Evolutionary conservation across 2,329 filamentous ascomycete genomes (phyloP).

Genomic region (Cytospora piceae): DNA sequence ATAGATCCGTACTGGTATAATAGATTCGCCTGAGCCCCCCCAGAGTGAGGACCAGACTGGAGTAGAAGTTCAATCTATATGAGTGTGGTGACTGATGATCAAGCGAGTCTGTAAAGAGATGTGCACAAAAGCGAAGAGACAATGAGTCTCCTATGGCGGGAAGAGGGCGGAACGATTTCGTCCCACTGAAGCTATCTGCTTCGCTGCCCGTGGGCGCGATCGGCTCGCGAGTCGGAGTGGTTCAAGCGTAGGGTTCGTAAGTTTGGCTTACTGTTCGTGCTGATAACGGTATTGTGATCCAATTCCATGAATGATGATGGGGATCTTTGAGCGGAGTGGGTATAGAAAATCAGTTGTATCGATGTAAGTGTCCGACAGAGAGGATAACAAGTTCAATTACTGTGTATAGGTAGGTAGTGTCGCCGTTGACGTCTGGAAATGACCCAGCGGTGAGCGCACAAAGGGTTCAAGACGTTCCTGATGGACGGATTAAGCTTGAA

Average conservation of each 20-base stretch:
- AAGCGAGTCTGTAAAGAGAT: constrained; percentile 17
- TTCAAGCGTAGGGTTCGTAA: constrained; percentile 16
- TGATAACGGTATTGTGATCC: constrained; percentile 16
- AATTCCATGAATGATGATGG: background rate
- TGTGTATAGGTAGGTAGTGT: constrained; percentile 8
- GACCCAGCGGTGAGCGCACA: constrained; percentile 24
- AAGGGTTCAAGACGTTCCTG: constrained; percentile 22
- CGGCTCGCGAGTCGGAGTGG: constrained; percentile 25
- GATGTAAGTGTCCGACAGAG: constrained; percentile 26
- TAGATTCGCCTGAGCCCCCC: constrained; percentile 16
- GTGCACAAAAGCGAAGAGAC: constrained; percentile 19
- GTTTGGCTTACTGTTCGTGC: constrained; percentile 19
- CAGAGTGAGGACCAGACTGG: constrained; percentile 21
- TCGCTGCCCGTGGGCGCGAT: constrained; percentile 30
- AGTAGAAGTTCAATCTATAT: constrained; percentile 21
- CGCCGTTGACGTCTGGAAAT: constrained; percentile 11
- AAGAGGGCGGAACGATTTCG: constrained; percentile 26
- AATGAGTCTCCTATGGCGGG: constrained; percentile 16
- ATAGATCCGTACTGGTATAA: background rate
- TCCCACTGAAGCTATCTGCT: constrained; percentile 30
- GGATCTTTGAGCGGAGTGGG: constrained; percentile 5
- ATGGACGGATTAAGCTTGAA: constrained; percentile 23
- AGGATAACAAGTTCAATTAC: constrained; percentile 15
- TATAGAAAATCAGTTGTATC: constrained; percentile 21
- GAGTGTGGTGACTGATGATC: constrained; percentile 13